A percentile compares a stretch with the other conserved stretches of the same genome.
Evolutionary conservation across 495 filamentous ascomycete species (phyloP).

Genomic region (Sabuloglossum arenarium): DNA sequence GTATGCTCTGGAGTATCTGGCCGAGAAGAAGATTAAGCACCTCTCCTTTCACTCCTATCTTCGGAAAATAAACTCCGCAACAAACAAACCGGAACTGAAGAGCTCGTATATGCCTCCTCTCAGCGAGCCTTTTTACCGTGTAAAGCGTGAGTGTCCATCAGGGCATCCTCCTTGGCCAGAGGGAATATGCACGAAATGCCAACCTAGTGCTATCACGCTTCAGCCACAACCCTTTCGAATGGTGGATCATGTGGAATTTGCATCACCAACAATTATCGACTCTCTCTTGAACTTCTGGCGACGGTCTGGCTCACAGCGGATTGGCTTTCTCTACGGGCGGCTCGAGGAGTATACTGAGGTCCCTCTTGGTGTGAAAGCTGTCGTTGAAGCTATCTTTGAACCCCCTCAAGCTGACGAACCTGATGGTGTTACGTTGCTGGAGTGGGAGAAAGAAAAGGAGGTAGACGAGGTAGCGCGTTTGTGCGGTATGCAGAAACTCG

Average conservation of each 20-base stretch:
- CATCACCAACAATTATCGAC: slow-evolving; percentile 61
- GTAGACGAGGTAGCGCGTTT: slow-evolving; percentile 60
- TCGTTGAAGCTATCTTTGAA: slow-evolving; percentile 96
- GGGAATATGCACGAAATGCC: slow-evolving; percentile 98
- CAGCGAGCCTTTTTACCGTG: slow-evolving; percentile 81
- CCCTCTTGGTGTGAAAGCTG: slow-evolving; percentile 82
- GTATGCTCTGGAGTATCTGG: slow-evolving; percentile 67
- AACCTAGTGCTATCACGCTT: slow-evolving; percentile 89
- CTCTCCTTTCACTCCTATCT: slow-evolving; percentile 90
- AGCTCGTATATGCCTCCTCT: slow-evolving; percentile 92
- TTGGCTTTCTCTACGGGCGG: slow-evolving; percentile 81
- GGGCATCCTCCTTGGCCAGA: slow-evolving; percentile 87
- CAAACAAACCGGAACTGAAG: slow-evolving; percentile 82
- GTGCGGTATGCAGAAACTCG: slow-evolving; percentile 78
- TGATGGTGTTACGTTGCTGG: slow-evolving; percentile 73
- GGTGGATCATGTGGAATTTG: slow-evolving; percentile 97
- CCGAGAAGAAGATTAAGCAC: slow-evolving; percentile 96
- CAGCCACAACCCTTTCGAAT: slow-evolving; percentile 90
- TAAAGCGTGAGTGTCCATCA: slow-evolving; percentile 72
- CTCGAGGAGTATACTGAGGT: slow-evolving; percentile 87
- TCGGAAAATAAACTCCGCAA: slow-evolving; percentile 82
- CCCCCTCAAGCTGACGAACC: slow-evolving; percentile 76
- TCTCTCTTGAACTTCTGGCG: slow-evolving; percentile 84
- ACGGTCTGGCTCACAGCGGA: slow-evolving; percentile 49
- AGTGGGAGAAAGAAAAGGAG: slow-evolving; percentile 75